Evolutionary conservation across 495 filamentous ascomycete species (phyloP).

Genomic region (Echria macrotheca): DNA sequence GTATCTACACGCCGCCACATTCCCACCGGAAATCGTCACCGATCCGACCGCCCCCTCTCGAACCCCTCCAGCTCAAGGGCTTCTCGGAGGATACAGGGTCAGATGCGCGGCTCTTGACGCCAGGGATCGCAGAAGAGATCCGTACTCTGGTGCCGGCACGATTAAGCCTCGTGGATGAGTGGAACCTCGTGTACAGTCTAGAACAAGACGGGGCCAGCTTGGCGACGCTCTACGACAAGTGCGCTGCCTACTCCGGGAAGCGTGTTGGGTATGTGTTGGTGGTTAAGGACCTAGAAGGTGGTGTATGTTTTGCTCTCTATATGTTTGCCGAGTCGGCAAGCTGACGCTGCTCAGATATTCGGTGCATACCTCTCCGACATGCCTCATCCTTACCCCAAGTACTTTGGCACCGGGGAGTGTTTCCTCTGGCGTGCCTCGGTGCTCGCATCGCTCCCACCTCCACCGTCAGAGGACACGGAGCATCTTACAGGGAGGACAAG

Average conservation of each 20-base stretch:
- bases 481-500: conserved; percentile 62
- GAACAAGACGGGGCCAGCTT: conserved; percentile 88
- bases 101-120: conserved; percentile 52
- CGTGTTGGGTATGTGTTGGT: conserved; percentile 83
- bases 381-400: conserved; percentile 72
- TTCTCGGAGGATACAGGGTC: conserved; percentile 34
- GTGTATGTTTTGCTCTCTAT: conserved; percentile 44
- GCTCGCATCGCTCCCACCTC: conserved; percentile 60
- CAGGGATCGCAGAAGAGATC: conserved; percentile 85
- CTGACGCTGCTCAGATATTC: conserved; percentile 56
- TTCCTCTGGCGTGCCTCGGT: conserved; percentile 88
- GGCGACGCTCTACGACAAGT: conserved; percentile 78
- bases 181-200: conserved; percentile 83
- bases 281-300: conserved; percentile 67
- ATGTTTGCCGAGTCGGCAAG: not conserved
- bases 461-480: conserved; percentile 68
- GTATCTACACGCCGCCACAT: conserved; percentile 35
- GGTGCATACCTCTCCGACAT: conserved; percentile 90
- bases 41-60: conserved; percentile 38
- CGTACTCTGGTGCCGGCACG: conserved; percentile 80
- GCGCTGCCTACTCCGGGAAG: conserved; percentile 52
- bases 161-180: conserved; percentile 79
- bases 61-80: conserved; percentile 38
- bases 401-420: conserved; percentile 94
- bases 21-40: conserved; percentile 29